These are phyloP conservation scores for Crithidia brevicula DNA, from an alignment of 208 protist genomes.

Conservation along the genomic window DNA sequence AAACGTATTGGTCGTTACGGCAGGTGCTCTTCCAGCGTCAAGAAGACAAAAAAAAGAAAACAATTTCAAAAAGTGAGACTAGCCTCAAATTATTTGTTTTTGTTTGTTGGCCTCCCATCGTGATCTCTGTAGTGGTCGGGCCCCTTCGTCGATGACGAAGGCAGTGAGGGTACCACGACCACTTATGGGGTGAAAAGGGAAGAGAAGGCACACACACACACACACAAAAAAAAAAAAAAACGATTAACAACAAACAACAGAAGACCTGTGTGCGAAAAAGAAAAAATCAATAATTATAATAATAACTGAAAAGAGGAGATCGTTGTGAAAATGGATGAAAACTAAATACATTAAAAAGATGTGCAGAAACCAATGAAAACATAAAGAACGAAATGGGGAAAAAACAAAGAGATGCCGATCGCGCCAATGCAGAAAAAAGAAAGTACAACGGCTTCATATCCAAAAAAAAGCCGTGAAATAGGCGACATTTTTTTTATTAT, in stretches of 20 bases:
- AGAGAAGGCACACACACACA: neutral
- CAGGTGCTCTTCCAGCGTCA: neutral
- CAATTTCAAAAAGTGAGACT: neutral
- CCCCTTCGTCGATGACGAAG: neutral
- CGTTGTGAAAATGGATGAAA: slow-evolving; percentile 2
- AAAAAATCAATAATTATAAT: neutral
- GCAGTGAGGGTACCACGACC: neutral
- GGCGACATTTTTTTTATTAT: too few species aligned
- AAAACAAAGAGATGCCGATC: neutral
- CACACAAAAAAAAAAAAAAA: neutral
- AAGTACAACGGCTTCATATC: neutral
- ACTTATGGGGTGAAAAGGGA: neutral
- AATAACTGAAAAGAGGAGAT: slow-evolving; percentile 4
- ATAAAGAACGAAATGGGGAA: slow-evolving; percentile 3
- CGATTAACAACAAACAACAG: neutral
- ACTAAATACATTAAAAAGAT: too few species aligned
- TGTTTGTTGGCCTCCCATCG: too few species aligned
- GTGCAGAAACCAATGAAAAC: slow-evolving; percentile 1
- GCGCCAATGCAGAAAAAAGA: neutral
- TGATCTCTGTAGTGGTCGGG: neutral
- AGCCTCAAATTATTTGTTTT: neutral
- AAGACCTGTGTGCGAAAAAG: neutral
- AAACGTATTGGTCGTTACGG: neutral
- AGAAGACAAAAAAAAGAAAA: neutral
- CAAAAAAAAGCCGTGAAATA: too few species aligned